Base-by-base conservation (phyloP, 2,329 filamentous ascomycete species). In the Coniella lustricola region DNA sequence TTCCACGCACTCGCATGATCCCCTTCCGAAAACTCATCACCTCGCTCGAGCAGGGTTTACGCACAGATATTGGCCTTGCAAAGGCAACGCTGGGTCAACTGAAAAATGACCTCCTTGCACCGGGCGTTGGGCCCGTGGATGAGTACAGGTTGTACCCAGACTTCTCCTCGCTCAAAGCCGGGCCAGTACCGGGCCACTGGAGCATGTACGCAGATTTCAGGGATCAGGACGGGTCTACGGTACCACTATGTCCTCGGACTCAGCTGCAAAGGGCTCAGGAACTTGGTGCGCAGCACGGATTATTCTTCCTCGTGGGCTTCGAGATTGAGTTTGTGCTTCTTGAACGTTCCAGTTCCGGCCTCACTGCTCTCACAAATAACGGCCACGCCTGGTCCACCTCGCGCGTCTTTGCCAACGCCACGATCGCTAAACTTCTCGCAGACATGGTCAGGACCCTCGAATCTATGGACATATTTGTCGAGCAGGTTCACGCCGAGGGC, bases 301-400 rank as follows among this genome's bases (percentile, higher is more conserved):
- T 88, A 2, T 64, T 72, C 3, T 79, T 90, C 41, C 70, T 83
- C 0, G 65, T 89, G 14, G 89, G 88, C 0, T 94, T 93, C 55
- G 89, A 95, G 63, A 80, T 94, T 35, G 88, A 94, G 64, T 78
- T 93, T 9, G 74, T 87, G 1, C 82, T 94, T 54, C 69, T 91
- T 55, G 73, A 74, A 35, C 73, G 73, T 17, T 52, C 55, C 1
- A 55, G 60, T 9, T 54, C 60, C 2, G 62, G 64, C n/a, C 69
- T 66, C 35, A 64, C 66, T 7, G 59, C 65, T 1, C 71, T 84
- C 0, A 61, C 74, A n/a, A 76, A 75, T 7, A 72, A 74, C 39
- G 81, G 80, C 1, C 86, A 91, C 57, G 81, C 82, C 1, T 91
- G 85, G 85, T 82, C 80, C 0, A 76, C 80, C 16, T 74, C 84